Evolutionary conservation across 805 yeast genomes (phyloP), one percentile per base, ranked within the genome.

Genomic region (Nakazawaea ambrosiae): DNA sequence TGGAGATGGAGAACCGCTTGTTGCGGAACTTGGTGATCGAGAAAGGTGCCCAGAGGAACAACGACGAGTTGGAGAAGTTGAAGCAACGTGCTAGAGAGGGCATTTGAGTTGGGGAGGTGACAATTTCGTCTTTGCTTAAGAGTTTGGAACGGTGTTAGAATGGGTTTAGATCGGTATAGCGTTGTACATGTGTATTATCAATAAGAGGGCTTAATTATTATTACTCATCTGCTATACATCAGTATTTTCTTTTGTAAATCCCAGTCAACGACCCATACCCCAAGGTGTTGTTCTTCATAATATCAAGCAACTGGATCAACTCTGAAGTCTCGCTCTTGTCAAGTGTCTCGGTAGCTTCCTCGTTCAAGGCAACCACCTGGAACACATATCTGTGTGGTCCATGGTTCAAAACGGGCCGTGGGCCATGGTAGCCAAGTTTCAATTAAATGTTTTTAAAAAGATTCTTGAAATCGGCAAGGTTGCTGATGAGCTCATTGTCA

Each of bases 1-100:
- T 90, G 46, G 95, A 89, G 61, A 86, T 87, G 95, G 98, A 90
- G 62, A 90, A 90, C 63, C 75, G 78, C 52, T 69, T 94, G 58
- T 68, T 90, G 49, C 75, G 85, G 61, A 83, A 82, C 54, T 65
- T 92, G 48, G 89, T 90, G 18, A 81, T 83, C 31, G 90, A 87
- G 58, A 83, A 86, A 51, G 81, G 82, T 38, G 77, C 74, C 39
- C 68, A 70, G 45, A 57, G 70, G 36, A 75, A 72, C 38, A 58
- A 64, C 18, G 74, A 70, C 41, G 74, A 75, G 41, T 61, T 77
- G 38, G 81, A 75, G 49, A 55, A 55, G 39, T 60, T 77, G 37
- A 68, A 68, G 44, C 68, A 68, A 46, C 65, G 67, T 48, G 76
- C 78, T 3, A 56, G 38, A 31, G 38, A 34, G 20, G 37, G 41